Percentiles rank a stretch among this genome's conserved stretches.
phyloP scores from a whole-genome alignment of 1,139 yeast genomes.

The Geotrichum citri-aurantii region DNA sequence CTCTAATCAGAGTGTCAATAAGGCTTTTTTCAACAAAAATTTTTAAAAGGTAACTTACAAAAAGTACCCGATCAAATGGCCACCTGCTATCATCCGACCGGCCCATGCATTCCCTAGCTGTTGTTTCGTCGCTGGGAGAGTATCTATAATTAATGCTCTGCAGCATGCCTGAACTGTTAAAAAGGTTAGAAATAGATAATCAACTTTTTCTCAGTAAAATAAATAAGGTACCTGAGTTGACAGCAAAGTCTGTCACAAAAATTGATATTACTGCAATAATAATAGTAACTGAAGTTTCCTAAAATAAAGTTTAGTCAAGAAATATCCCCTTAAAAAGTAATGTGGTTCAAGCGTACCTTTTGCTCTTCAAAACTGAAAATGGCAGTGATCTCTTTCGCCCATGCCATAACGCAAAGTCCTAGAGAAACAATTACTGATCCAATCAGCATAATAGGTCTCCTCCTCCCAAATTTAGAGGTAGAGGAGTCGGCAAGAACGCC shows the following conservation, averaged over 20 bases:
- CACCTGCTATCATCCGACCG: conserved; percentile 57
- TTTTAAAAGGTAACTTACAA: conserved; percentile 23
- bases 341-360: conserved; percentile 4
- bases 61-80: conserved; percentile 51
- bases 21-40: not conserved
- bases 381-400: conserved; percentile 40
- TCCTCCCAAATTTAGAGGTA: conserved; percentile 42
- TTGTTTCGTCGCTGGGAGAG: conserved; percentile 49
- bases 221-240: conserved; percentile 33
- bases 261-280: conserved; percentile 48
- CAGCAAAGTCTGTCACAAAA: conserved; percentile 49
- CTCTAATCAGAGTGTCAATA: conserved; percentile 28
- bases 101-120: conserved; percentile 67
- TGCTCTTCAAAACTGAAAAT: conserved; percentile 15
- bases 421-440: conserved; percentile 45
- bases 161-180: conserved; percentile 54
- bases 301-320: conserved; percentile 6
- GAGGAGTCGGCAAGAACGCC: conserved; percentile 53
- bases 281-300: conserved; percentile 29
- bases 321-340: not conserved
- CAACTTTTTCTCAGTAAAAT: not conserved
- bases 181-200: not conserved
- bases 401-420: conserved; percentile 44
- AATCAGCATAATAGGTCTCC: conserved; percentile 51
- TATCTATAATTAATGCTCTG: conserved; percentile 54